phyloP scores from a whole-genome alignment of 2,329 filamentous ascomycete genomes.

The Verticillium dahliae region DNA sequence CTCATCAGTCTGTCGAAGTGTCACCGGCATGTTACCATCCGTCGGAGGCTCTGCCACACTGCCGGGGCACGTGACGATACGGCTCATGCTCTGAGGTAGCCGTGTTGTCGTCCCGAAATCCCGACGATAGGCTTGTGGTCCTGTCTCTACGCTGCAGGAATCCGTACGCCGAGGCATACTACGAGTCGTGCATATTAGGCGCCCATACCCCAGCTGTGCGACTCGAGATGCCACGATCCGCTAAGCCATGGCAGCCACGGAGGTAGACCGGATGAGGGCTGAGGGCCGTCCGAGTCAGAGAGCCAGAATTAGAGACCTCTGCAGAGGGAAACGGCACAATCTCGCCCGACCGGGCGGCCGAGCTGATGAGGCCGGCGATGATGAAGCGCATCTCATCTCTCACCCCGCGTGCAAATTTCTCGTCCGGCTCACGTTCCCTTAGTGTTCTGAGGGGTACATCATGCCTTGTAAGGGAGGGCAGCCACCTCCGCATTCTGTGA shows the following conservation, averaged over 20 bases:
- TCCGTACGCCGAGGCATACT: background rate
- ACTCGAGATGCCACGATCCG: background rate
- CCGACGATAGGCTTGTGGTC: background rate
- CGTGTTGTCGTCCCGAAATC: constrained; percentile 1
- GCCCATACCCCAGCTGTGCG: background rate
- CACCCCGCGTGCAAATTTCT: background rate
- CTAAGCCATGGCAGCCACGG: background rate
- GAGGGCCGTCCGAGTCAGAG: background rate
- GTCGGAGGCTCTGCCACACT: background rate
- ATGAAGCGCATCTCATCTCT: background rate
- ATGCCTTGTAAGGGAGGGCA: background rate
- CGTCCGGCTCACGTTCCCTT: background rate
- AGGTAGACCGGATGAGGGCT: background rate
- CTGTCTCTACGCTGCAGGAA: background rate
- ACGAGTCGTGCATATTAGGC: constrained; percentile 1
- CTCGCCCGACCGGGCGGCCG: background rate
- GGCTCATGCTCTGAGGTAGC: background rate
- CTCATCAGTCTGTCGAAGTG: background rate
- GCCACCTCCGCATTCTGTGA: constrained; percentile 1
- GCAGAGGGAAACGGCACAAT: background rate
- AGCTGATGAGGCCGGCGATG: background rate
- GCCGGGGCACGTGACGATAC: background rate
- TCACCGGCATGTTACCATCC: background rate
- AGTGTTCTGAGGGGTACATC: background rate
- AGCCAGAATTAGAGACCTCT: background rate